A percentile compares a stretch with the other conserved stretches of the same genome.
Conservation (phyloP, 2,329 filamentous ascomycete genomes). For the Cladosporium sp. region DNA sequence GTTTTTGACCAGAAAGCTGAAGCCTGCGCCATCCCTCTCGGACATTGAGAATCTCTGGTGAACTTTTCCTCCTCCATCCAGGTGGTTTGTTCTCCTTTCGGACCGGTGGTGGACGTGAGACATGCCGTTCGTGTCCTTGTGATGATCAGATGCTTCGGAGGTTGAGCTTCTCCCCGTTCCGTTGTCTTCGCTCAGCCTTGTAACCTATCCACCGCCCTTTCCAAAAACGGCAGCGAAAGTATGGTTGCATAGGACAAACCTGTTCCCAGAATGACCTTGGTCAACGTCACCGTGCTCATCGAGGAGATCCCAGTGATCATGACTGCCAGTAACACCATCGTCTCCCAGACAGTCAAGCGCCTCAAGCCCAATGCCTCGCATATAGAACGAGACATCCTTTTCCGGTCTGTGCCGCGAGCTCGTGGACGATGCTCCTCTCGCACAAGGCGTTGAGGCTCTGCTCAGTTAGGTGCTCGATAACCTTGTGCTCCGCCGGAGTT, state of each 20-base stretch:
- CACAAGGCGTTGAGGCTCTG: neutral
- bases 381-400: neutral
- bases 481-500: neutral
- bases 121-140: neutral
- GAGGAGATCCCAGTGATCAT: slow-evolving; percentile 1
- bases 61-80: too few species aligned
- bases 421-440: neutral
- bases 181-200: neutral
- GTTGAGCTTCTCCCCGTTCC: neutral
- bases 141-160: neutral
- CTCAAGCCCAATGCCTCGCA: neutral
- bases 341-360: neutral
- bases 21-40: too few species aligned
- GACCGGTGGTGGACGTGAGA: neutral
- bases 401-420: neutral
- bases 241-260: neutral
- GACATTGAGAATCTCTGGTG: too few species aligned
- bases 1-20: too few species aligned
- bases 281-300: neutral
- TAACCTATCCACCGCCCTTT: neutral
- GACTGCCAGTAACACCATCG: neutral
- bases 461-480: neutral
- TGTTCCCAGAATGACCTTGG: neutral
- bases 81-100: neutral
- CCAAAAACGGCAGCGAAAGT: neutral